Evolutionary conservation across 352 stramenopile genomes (phyloP).

Genomic region (Phytophthora hybrid): DNA sequence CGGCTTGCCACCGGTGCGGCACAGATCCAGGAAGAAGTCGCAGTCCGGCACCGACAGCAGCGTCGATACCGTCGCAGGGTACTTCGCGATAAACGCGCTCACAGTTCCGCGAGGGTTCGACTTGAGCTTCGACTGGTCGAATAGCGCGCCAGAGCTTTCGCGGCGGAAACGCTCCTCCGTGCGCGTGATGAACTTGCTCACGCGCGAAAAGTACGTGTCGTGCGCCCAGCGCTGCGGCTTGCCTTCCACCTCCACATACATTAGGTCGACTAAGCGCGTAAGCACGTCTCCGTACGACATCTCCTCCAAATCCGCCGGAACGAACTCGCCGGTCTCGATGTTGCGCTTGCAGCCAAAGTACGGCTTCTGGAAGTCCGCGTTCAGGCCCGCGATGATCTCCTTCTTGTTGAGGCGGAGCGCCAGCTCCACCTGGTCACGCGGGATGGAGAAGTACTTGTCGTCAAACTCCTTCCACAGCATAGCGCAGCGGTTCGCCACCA

Average conservation of each 20-base stretch:
- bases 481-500: conserved; percentile 80
- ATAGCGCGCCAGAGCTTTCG: conserved; percentile 37
- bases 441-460: conserved; percentile 86
- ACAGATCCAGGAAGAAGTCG: conserved; percentile 88
- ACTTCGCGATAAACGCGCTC: conserved; percentile 58
- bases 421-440: conserved; percentile 72
- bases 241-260: conserved; percentile 66
- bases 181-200: conserved; percentile 77
- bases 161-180: conserved; percentile 74
- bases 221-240: conserved; percentile 83
- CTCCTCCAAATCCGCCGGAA: conserved; percentile 72
- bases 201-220: conserved; percentile 71
- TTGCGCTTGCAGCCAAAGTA: conserved; percentile 84
- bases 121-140: conserved; percentile 56
- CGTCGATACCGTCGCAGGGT: conserved; percentile 61
- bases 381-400: conserved; percentile 82
- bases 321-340: conserved; percentile 42
- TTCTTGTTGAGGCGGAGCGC: conserved; percentile 51
- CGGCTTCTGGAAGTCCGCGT: conserved; percentile 91
- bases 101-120: conserved; percentile 55
- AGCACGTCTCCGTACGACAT: conserved; percentile 90
- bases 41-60: conserved; percentile 78
- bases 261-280: conserved; percentile 80
- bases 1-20: conserved; percentile 83
- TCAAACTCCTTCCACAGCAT: conserved; percentile 88